These are phyloP conservation scores for Metschnikowia drakensbergensis DNA, from an alignment of 805 yeast species.

Conservation along the genomic window DNA sequence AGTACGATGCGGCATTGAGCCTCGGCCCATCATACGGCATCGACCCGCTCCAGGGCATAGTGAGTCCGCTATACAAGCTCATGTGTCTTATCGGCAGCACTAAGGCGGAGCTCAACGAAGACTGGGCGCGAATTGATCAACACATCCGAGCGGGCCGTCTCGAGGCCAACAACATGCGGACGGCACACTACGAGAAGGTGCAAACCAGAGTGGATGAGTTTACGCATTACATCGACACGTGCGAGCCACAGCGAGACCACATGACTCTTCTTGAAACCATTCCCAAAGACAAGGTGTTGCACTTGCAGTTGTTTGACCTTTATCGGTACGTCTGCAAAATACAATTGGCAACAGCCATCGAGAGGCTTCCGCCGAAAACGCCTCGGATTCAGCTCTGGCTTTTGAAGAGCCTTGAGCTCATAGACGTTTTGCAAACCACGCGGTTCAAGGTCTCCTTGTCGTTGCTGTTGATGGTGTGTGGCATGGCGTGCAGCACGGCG, in stretches of 20 bases:
- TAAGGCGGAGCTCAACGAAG: conserved; percentile 9
- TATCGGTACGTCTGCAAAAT: conserved; percentile 13
- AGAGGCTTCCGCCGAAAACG: conserved; percentile 11
- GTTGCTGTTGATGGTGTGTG: conserved; percentile 26
- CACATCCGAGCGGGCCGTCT: neutral
- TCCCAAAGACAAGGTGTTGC: conserved; percentile 10
- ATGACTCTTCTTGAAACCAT: conserved; percentile 7
- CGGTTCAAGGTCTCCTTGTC: conserved; percentile 16
- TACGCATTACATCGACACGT: conserved; percentile 3
- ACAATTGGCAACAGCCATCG: conserved; percentile 14
- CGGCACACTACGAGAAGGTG: conserved; percentile 10
- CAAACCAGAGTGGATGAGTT: conserved; percentile 4
- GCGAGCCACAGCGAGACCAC: conserved; percentile 15
- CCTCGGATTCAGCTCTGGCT: conserved; percentile 12
- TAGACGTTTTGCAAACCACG: conserved; percentile 13
- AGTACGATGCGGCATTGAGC: conserved; percentile 13
- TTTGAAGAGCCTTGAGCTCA: conserved; percentile 10
- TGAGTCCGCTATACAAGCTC: conserved; percentile 15
- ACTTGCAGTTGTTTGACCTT: conserved; percentile 16
- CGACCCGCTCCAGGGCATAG: conserved; percentile 19
- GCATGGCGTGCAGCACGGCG: conserved; percentile 27
- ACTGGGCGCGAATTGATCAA: conserved; percentile 5
- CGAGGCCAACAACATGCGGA: conserved; percentile 2
- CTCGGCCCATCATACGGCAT: conserved; percentile 16
- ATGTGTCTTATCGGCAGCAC: conserved; percentile 15